phyloP scores from a whole-genome alignment of 139 green algal genomes.

The Zygnema cylindricum region DNA sequence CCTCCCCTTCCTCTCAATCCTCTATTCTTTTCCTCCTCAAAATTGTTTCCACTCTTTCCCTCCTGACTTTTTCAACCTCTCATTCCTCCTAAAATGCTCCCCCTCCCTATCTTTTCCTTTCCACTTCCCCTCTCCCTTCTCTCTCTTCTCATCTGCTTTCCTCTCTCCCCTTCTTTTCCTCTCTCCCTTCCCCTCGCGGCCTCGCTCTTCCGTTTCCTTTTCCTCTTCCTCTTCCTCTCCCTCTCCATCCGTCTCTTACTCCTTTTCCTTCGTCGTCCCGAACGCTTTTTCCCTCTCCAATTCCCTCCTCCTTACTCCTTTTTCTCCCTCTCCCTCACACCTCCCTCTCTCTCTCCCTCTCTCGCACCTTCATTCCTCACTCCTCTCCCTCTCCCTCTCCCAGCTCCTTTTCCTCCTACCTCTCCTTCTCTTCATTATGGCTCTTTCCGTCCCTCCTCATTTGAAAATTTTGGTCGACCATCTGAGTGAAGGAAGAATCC shows the following conservation, averaged over 20 bases:
- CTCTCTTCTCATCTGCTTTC: not conserved
- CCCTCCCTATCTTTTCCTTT: not conserved
- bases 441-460: too few species aligned
- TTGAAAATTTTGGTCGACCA: not conserved
- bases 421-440: constrained; percentile 1
- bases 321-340: not conserved
- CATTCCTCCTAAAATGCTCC: not conserved
- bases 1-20: not conserved
- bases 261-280: not conserved
- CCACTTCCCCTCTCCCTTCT: not conserved
- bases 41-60: not conserved
- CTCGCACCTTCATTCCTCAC: not conserved
- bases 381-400: not conserved
- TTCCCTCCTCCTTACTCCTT: not conserved
- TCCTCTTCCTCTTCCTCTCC: not conserved
- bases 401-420: not conserved
- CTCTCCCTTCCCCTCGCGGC: not conserved
- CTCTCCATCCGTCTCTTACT: not conserved
- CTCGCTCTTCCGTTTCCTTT: not conserved
- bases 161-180: not conserved
- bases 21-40: not conserved
- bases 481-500: not conserved
- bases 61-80: not conserved
- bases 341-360: not conserved
- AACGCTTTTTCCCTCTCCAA: not conserved